Evolutionary conservation across 192 early-diverging fungal species (phyloP).

Genomic region (Funneliformis mosseae): DNA sequence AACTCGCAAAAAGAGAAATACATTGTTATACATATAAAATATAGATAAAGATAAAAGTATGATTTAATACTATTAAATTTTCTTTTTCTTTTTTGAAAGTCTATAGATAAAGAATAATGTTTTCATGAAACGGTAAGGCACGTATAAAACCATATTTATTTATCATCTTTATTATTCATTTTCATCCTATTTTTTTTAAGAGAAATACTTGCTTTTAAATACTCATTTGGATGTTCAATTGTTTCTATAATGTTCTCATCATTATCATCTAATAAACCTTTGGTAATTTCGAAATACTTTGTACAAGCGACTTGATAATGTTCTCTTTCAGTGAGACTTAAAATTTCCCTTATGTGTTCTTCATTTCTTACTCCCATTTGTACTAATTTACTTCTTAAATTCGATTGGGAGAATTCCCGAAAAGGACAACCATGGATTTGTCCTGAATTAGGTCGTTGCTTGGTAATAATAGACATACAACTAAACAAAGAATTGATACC

Average conservation of each 20-base stretch:
- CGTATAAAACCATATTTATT: neutral
- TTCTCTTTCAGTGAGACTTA: slow-evolving; percentile 61
- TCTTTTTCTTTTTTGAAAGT: no score
- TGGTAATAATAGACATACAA: slow-evolving; percentile 86
- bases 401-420: slow-evolving; percentile 72
- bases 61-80: no score
- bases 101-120: no score
- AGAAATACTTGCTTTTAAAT: slow-evolving; percentile 64
- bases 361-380: slow-evolving; percentile 59
- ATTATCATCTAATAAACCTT: slow-evolving; percentile 21
- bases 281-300: slow-evolving; percentile 76
- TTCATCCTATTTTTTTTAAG: neutral
- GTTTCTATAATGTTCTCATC: slow-evolving; percentile 55
- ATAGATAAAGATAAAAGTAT: no score
- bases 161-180: neutral
- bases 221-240: slow-evolving; percentile 96
- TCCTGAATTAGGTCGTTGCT: slow-evolving; percentile 73
- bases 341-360: slow-evolving; percentile 64
- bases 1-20: no score
- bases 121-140: no score
- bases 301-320: slow-evolving; percentile 97
- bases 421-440: slow-evolving; percentile 98
- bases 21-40: no score
- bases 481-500: slow-evolving; percentile 36
- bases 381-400: slow-evolving; percentile 63